A percentile compares a stretch with the other conserved stretches of the same genome.
Conservation (phyloP, 768 basidiomycete genomes). For the Grammothele lineata region DNA sequence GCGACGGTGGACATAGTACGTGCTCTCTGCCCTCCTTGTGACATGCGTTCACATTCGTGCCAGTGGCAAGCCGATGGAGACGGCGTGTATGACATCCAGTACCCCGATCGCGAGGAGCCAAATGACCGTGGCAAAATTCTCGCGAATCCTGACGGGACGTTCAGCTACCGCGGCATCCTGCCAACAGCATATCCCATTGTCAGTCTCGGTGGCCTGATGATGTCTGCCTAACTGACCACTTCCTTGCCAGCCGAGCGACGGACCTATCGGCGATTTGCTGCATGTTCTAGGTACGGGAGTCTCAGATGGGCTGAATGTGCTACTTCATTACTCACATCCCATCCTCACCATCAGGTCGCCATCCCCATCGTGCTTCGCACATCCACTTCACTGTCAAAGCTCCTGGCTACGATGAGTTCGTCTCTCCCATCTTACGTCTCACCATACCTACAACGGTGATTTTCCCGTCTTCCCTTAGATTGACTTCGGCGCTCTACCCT, state of each 20-base stretch:
- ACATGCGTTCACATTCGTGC: neutral
- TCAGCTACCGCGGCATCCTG: constrained; percentile 29
- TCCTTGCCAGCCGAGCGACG: constrained; percentile 24
- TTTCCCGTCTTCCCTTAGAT: too few species aligned
- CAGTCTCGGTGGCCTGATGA: too few species aligned
- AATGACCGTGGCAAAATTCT: constrained; percentile 30
- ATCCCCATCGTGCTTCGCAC: constrained; percentile 31
- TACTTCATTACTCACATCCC: neutral
- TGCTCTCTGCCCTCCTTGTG: neutral
- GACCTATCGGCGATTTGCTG: constrained; percentile 28
- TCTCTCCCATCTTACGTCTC: neutral
- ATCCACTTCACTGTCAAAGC: constrained; percentile 30
- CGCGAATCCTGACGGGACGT: constrained; percentile 26
- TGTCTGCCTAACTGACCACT: too few species aligned
- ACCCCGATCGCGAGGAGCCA: constrained; percentile 24
- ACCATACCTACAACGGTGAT: neutral
- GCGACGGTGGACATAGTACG: constrained; percentile 33
- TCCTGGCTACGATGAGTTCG: constrained; percentile 31
- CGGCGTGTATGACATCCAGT: constrained; percentile 33
- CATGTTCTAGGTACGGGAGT: constrained; percentile 22
- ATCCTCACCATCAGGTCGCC: constrained; percentile 17
- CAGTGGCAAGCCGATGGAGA: constrained; percentile 40
- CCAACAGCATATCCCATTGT: constrained; percentile 32
- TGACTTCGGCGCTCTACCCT: constrained; percentile 32
- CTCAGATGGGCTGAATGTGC: too few species aligned